A percentile compares a stretch with the other conserved stretches of the same genome.
Conservation (phyloP, 768 basidiomycete species). For the Boletus rubroflammeus region DNA sequence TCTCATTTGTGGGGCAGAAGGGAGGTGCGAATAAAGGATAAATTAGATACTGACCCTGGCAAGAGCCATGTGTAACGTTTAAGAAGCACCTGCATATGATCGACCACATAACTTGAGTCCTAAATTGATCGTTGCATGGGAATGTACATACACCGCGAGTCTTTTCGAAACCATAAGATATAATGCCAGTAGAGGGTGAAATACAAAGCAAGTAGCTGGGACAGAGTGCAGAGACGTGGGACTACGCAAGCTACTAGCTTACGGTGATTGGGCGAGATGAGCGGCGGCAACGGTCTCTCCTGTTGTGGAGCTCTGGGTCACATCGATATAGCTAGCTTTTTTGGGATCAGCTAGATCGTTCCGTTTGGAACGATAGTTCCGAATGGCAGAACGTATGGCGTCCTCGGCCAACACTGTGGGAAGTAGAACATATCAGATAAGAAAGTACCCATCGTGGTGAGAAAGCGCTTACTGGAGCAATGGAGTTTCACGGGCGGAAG, state of each 20-base stretch:
- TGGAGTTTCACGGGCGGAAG: slow-evolving; percentile 95
- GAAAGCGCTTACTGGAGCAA: slow-evolving; percentile 74
- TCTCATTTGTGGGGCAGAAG: slow-evolving; percentile 71
- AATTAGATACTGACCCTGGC: not conserved
- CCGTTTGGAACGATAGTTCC: slow-evolving; percentile 90
- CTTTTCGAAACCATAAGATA: slow-evolving; percentile 17
- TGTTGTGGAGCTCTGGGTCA: slow-evolving; percentile 52
- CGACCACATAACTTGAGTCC: not conserved
- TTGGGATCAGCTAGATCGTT: slow-evolving; percentile 46
- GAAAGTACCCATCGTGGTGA: slow-evolving; percentile 4
- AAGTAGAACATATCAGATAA: slow-evolving; percentile 24
- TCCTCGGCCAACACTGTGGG: slow-evolving; percentile 90
- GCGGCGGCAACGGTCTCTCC: slow-evolving; percentile 53
- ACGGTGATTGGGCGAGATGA: slow-evolving; percentile 39
- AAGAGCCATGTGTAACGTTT: not conserved
- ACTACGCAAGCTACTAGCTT: not conserved
- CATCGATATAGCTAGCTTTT: slow-evolving; percentile 67
- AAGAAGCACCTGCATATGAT: not conserved
- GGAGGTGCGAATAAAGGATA: slow-evolving; percentile 31
- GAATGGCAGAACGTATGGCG: slow-evolving; percentile 97
- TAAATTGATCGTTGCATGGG: slow-evolving; percentile 5
- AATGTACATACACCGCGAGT: slow-evolving; percentile 12
- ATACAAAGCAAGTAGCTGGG: not conserved
- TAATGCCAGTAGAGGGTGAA: slow-evolving; percentile 11
- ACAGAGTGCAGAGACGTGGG: not conserved